Conservation (phyloP, 441 rosid species). For the Gossypium gossypioides region DNA sequence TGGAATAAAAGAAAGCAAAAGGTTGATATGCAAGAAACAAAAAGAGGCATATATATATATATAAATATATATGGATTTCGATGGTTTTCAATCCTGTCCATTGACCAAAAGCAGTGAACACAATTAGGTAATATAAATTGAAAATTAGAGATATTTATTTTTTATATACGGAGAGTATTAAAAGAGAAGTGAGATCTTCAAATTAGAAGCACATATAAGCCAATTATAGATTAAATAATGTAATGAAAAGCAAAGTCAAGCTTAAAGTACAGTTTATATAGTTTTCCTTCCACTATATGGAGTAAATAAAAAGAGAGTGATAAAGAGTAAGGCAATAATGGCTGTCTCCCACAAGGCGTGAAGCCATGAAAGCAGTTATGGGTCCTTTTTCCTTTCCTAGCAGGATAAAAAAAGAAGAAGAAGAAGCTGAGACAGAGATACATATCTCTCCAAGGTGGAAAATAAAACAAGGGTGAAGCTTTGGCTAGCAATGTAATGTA, state of each 20-base stretch:
- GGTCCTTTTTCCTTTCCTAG: neutral
- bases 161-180: too few relatives aligned
- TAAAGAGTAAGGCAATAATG: slow-evolving; percentile 17
- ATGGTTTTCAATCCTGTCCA: neutral
- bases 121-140: neutral
- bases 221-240: neutral
- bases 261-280: neutral
- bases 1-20: neutral
- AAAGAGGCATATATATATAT: neutral
- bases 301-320: neutral
- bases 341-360: slow-evolving; percentile 22
- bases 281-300: neutral
- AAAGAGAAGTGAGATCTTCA: too few relatives aligned
- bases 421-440: neutral
- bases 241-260: slow-evolving; percentile 1
- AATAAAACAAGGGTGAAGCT: slow-evolving; percentile 5
- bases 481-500: neutral
- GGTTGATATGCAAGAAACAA: neutral
- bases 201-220: neutral
- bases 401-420: neutral
- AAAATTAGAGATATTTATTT: neutral
- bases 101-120: neutral
- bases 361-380: slow-evolving; percentile 19
- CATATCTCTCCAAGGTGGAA: slow-evolving; percentile 31
- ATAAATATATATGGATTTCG: neutral